These are phyloP conservation scores for Ophiostoma populinum DNA, from an alignment of 2,329 filamentous ascomycete genomes.

Conservation along the genomic window DNA sequence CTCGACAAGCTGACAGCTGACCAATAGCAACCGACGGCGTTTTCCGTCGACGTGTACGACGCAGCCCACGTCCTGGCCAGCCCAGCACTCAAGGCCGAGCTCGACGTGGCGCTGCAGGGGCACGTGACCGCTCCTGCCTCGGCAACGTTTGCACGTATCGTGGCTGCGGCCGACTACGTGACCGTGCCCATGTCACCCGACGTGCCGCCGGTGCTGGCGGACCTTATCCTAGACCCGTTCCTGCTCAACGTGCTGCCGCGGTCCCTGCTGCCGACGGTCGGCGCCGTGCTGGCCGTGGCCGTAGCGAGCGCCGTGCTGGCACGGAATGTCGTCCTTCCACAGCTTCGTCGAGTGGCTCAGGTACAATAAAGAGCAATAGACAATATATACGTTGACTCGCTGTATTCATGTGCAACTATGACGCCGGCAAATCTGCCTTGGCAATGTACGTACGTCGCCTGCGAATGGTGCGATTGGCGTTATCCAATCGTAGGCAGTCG, in stretches of 20 bases:
- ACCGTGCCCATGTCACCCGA: constrained; percentile 53
- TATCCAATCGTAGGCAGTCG: no score
- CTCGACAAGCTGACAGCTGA: not conserved
- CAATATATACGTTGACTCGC: no score
- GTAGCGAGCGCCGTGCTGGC: constrained; percentile 24
- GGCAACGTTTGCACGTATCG: constrained; percentile 23
- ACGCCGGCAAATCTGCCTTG: no score
- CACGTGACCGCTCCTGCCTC: no score
- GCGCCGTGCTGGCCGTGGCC: constrained; percentile 50
- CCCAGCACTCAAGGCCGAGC: constrained; percentile 39
- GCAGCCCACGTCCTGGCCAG: constrained; percentile 43
- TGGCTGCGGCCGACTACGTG: constrained; percentile 71
- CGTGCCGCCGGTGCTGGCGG: constrained; percentile 58
- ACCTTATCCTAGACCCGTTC: constrained; percentile 77
- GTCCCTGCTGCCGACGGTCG: constrained; percentile 56
- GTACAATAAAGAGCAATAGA: not conserved
- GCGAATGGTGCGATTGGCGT: no score
- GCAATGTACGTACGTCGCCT: no score
- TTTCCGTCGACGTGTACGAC: constrained; percentile 49
- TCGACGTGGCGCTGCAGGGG: no score
- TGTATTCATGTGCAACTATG: no score
- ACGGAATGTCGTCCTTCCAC: constrained; percentile 18
- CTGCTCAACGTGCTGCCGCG: constrained; percentile 56
- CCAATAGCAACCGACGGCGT: constrained; percentile 66
- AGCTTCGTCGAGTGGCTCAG: constrained; percentile 15